These are phyloP conservation scores for Lactarius tabidus DNA, from an alignment of 768 basidiomycete genomes.

Conservation along the genomic window DNA sequence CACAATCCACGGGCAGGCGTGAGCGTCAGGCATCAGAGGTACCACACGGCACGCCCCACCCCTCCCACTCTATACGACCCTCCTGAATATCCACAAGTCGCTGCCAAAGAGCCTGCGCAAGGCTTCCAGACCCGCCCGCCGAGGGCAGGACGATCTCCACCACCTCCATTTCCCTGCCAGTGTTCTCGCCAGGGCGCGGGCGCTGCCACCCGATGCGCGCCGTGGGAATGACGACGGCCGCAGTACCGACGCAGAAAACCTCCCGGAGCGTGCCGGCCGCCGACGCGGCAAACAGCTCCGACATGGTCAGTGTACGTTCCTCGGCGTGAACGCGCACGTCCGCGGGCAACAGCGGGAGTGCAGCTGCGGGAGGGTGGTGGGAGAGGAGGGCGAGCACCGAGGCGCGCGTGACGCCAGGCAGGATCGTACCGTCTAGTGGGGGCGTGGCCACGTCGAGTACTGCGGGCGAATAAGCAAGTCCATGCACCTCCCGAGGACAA, in stretches of 20 bases:
- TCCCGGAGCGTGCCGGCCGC: slow-evolving; percentile 66
- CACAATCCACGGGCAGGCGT: too few species aligned
- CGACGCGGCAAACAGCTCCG: slow-evolving; percentile 41
- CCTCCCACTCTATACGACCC: slow-evolving; percentile 55
- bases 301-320: slow-evolving; percentile 45
- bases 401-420: slow-evolving; percentile 89
- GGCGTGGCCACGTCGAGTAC: too few species aligned
- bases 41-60: slow-evolving; percentile 54
- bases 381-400: slow-evolving; percentile 71
- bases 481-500: neutral
- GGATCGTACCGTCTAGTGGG: too few species aligned
- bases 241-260: slow-evolving; percentile 82
- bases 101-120: slow-evolving; percentile 67
- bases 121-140: slow-evolving; percentile 41
- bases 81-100: slow-evolving; percentile 77
- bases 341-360: slow-evolving; percentile 42
- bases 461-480: neutral
- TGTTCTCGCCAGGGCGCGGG: neutral
- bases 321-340: slow-evolving; percentile 39
- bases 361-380: slow-evolving; percentile 47
- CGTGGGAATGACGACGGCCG: slow-evolving; percentile 70
- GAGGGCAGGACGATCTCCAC: slow-evolving; percentile 44
- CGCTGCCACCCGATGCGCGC: slow-evolving; percentile 71
- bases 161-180: neutral
- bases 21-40: neutral